Evolutionary conservation across 148 eudicot genomes (phyloP).

Genomic region (Rhododendron williamsianum): DNA sequence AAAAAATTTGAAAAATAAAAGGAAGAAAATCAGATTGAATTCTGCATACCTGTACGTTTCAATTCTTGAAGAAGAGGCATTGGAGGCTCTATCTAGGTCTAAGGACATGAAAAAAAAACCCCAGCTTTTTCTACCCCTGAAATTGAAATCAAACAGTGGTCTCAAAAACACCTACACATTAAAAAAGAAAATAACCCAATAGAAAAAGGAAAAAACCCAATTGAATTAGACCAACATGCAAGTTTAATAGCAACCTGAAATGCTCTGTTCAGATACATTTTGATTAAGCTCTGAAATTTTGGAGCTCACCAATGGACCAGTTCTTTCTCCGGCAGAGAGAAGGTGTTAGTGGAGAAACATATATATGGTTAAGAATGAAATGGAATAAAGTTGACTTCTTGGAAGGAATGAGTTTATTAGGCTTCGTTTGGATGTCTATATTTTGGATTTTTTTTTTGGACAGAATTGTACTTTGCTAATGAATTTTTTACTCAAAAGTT

Average conservation of each 20-base stretch:
- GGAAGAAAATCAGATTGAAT: not conserved
- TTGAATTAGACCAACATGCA: not conserved
- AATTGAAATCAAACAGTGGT: not conserved
- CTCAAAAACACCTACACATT: not conserved
- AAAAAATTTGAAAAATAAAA: not conserved
- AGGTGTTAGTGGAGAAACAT: not conserved
- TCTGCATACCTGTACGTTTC: slow-evolving; percentile 41
- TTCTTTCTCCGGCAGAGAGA: not conserved
- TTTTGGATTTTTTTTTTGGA: not conserved
- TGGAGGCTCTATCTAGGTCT: slow-evolving; percentile 20
- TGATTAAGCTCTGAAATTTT: not conserved
- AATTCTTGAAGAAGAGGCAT: slow-evolving; percentile 23
- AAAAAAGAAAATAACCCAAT: not conserved
- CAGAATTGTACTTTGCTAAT: not conserved
- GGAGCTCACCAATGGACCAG: not conserved
- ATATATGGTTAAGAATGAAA: not conserved
- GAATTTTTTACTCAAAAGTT: not conserved
- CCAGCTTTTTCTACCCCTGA: not conserved
- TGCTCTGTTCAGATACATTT: not conserved
- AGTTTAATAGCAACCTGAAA: not conserved
- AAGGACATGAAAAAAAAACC: not conserved
- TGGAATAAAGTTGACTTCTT: not conserved
- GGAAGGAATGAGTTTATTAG: not conserved
- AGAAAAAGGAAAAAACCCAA: not conserved
- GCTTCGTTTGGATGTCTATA: not conserved